phyloP scores from a whole-genome alignment of 1,284 basidiomycete genomes.

The Paramarasmius palmivorus region DNA sequence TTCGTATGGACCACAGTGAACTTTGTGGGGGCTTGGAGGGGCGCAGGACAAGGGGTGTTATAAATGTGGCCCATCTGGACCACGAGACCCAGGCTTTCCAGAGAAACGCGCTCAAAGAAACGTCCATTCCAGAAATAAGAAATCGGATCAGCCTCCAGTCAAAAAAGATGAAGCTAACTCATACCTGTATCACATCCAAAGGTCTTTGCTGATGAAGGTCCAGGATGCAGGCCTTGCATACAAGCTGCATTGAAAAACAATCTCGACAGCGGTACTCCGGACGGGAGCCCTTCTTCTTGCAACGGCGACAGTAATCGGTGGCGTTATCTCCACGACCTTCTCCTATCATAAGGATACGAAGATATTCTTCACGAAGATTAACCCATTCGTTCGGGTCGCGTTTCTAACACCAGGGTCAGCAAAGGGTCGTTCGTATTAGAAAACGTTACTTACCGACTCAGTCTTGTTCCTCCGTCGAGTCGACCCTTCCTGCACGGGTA shows the following conservation, averaged over 20 bases:
- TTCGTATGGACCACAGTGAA: conserved; percentile 13
- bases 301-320: background rate
- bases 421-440: too few relatives aligned
- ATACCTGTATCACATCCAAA: conserved; percentile 20
- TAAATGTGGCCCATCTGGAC: conserved; percentile 18
- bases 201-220: conserved; percentile 14
- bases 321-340: conserved; percentile 16
- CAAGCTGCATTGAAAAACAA: conserved; percentile 10
- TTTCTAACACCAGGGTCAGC: too few relatives aligned
- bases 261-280: conserved; percentile 14
- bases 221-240: conserved; percentile 19
- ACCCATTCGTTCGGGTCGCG: conserved; percentile 10
- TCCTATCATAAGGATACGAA: conserved; percentile 11
- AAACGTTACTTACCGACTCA: too few relatives aligned
- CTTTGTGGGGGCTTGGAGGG: conserved; percentile 8
- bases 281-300: background rate
- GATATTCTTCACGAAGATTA: conserved; percentile 8
- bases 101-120: conserved; percentile 8
- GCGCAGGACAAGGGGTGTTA: conserved; percentile 14
- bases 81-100: conserved; percentile 9
- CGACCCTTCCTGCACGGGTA: too few relatives aligned
- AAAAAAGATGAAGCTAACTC: conserved; percentile 1
- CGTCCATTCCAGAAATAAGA: conserved; percentile 15
- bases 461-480: too few relatives aligned
- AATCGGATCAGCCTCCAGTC: too few relatives aligned